phyloP scores from a whole-genome alignment of 257 asterid genomes.

The Nicotiana knightiana region DNA sequence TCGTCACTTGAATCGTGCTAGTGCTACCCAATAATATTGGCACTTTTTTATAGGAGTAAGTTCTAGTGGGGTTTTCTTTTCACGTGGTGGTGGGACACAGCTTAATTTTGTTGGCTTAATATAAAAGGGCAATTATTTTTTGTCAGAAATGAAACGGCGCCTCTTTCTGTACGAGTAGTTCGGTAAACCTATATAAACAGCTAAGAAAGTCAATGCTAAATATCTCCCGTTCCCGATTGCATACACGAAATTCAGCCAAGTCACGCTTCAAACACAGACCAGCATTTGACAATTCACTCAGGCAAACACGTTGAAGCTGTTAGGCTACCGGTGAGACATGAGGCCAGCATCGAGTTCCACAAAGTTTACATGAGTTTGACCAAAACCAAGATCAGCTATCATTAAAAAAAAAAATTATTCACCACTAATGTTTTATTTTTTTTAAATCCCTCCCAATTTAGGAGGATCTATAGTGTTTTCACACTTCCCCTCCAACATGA shows the following conservation, averaged over 20 bases:
- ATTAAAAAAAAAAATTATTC: too few relatives aligned
- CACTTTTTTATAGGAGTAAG: background rate
- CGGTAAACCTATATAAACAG: background rate
- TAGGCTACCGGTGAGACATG: background rate
- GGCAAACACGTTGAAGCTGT: background rate
- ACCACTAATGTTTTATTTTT: background rate
- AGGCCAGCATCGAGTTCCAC: background rate
- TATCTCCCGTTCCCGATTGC: background rate
- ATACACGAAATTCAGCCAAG: background rate
- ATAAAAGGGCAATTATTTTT: background rate
- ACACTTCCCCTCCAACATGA: too few relatives aligned
- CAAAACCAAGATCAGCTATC: background rate
- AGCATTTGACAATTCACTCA: background rate
- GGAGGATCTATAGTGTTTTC: too few relatives aligned
- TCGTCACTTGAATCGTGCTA: background rate
- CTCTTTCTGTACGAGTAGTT: background rate
- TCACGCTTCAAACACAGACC: background rate
- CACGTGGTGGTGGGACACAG: constrained; percentile 10
- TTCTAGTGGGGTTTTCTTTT: constrained; percentile 7
- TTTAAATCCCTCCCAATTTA: too few relatives aligned
- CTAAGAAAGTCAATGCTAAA: background rate
- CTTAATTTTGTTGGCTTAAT: background rate
- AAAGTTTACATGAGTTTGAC: background rate
- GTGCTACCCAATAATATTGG: background rate
- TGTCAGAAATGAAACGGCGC: background rate